Evolutionary conservation across 371 early-diverging fungal genomes (phyloP).

Genomic region (Smittium mucronatum): DNA sequence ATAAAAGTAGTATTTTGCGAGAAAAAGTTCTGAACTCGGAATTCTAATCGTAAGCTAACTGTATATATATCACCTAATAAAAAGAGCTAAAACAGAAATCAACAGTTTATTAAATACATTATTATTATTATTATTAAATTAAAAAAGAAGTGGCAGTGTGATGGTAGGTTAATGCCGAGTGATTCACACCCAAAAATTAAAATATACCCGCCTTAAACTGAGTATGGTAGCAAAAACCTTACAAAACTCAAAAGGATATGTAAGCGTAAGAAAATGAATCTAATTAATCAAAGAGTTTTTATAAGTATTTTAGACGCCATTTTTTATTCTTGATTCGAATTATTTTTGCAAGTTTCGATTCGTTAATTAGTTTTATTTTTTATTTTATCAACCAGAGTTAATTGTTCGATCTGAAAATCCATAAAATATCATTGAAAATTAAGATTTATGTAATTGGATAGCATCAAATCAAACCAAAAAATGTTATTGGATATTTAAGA

Average conservation of each 20-base stretch:
- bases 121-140: not conserved
- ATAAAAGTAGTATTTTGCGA: not conserved
- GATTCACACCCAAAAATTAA: not conserved
- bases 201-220: not conserved
- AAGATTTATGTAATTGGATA: too few species aligned
- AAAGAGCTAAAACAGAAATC: not conserved
- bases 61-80: not conserved
- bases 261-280: not conserved
- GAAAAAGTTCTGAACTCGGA: not conserved
- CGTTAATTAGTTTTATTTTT: too few species aligned
- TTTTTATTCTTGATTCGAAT: too few species aligned
- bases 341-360: too few species aligned
- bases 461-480: too few species aligned
- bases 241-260: not conserved
- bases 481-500: too few species aligned
- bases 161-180: not conserved
- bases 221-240: not conserved
- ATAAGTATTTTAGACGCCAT: not conserved
- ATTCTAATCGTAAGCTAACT: not conserved
- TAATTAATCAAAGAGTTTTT: not conserved
- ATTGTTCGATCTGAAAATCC: too few species aligned
- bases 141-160: not conserved
- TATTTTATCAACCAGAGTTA: too few species aligned
- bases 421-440: too few species aligned
- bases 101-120: not conserved